Base-by-base conservation (phyloP, 345 rosid genomes). In the Populus pruinosa region DNA sequence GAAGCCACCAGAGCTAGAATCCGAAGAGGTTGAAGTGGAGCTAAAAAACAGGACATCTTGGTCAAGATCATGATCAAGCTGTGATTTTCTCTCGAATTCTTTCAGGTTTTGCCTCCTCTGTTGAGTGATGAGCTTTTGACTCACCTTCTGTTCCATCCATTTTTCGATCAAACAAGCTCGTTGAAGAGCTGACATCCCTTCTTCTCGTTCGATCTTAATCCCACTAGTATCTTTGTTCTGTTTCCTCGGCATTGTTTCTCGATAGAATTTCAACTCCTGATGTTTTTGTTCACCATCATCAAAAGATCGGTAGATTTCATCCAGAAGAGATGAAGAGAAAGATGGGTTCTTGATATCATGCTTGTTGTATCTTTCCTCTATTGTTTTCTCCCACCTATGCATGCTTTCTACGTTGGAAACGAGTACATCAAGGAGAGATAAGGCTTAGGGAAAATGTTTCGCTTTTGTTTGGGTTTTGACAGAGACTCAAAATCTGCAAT, bases 311-410 rank as follows among this genome's bases (percentile, higher is more conserved):
- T 91, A 95, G 82, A 95, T 95, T 87, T 93, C 86, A 76, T 95
- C 99, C 59, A 95, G 98, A 25, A 95, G 93, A 69, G 85, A 79
- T 6, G 99, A 93, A 39, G 99, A 95, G 84, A 93, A 95, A 76
- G 99, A 92, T 49, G 97, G 97, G 91, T 76, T 87, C 31, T 79
- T 77, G 55, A 63, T 77, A 65, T 71, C 79, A 1, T 65, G 77
- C 77, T 31, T 79, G 59, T 67, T 79, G 59, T 72, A 69, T 71
- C 84, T 71, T 8, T 74, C 83, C 18, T 78, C 88, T 31, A 73
- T 14, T 31, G 75, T 39, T 79, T 77, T 86, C 86, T 89, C 90
- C 74, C 76, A 69, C 78, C 74, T 84, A 62, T 80, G 72, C 92
- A 89, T 90, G 59, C 2, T 75, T 18, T 62, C 65, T 70, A 16